These are phyloP conservation scores for Cinnamomum chago DNA, from an alignment of 164 flowering plant species.

Conservation along the genomic window DNA sequence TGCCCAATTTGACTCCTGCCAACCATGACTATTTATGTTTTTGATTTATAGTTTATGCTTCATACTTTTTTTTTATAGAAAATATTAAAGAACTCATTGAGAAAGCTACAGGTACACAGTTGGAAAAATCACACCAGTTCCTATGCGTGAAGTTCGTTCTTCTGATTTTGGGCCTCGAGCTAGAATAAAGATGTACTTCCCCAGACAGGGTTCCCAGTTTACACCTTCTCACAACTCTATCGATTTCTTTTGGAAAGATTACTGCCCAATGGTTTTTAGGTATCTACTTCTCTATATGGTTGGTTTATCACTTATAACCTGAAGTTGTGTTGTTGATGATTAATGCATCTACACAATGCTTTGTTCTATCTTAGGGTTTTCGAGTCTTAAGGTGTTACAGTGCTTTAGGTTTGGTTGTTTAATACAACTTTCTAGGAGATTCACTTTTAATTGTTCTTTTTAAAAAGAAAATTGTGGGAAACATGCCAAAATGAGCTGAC, in stretches of 20 bases:
- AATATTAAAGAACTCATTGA: slow-evolving; percentile 10
- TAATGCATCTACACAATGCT: neutral
- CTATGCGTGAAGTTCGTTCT: slow-evolving; percentile 82
- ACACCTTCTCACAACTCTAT: slow-evolving; percentile 86
- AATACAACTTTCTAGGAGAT: neutral
- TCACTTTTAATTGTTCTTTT: neutral
- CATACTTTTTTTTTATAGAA: slow-evolving; percentile 2
- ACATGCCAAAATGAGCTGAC: neutral
- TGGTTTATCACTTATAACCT: neutral
- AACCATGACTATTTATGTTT: neutral
- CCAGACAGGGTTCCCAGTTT: slow-evolving; percentile 73
- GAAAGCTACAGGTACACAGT: slow-evolving; percentile 79
- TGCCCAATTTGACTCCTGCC: neutral
- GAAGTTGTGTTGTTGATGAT: neutral
- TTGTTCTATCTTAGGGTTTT: neutral
- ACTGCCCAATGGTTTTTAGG: slow-evolving; percentile 99
- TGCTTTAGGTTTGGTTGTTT: neutral
- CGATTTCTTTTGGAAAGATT: slow-evolving; percentile 91
- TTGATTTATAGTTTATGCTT: neutral
- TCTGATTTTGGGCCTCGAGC: slow-evolving; percentile 94
- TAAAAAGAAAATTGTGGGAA: neutral
- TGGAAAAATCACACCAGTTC: slow-evolving; percentile 96
- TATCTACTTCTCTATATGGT: slow-evolving; percentile 19
- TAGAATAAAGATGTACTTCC: slow-evolving; percentile 85
- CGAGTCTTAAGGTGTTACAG: neutral